These are phyloP conservation scores for Leccinum arenicola DNA, from an alignment of 768 basidiomycete species.

Conservation along the genomic window DNA sequence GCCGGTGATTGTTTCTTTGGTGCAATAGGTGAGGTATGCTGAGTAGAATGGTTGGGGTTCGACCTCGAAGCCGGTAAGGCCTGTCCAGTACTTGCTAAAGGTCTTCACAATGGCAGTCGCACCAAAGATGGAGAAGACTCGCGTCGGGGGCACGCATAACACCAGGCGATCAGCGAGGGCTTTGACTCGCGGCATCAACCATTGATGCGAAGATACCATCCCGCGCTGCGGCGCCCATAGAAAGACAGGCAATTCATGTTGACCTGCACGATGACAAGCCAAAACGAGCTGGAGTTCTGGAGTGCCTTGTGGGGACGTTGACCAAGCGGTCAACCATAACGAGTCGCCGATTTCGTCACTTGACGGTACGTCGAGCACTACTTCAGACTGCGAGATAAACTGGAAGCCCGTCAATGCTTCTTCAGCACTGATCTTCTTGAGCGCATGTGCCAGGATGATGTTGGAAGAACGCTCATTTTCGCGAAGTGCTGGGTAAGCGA, in stretches of 20 bases:
- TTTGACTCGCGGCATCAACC: constrained; percentile 35
- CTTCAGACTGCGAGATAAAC: constrained; percentile 35
- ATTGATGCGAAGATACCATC: constrained; percentile 23
- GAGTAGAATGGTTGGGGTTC: constrained; percentile 48
- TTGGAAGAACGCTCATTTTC: constrained; percentile 49
- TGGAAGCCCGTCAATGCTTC: constrained; percentile 36
- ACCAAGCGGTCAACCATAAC: constrained; percentile 54
- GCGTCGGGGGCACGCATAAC: constrained; percentile 37
- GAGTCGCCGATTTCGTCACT: constrained; percentile 25
- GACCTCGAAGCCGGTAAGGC: constrained; percentile 36
- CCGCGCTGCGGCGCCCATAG: constrained; percentile 40
- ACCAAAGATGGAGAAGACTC: constrained; percentile 54
- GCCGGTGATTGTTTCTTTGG: constrained; percentile 34
- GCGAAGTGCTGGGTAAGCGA: constrained; percentile 40
- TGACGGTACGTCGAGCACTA: constrained; percentile 25
- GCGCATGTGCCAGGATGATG: constrained; percentile 51
- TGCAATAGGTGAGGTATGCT: constrained; percentile 47
- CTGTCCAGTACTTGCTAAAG: constrained; percentile 46
- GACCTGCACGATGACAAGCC: constrained; percentile 43
- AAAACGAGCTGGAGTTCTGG: constrained; percentile 42
- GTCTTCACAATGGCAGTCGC: constrained; percentile 38
- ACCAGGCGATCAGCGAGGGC: constrained; percentile 38
- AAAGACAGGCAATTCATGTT: constrained; percentile 52
- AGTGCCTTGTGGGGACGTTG: constrained; percentile 28
- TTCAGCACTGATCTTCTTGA: constrained; percentile 40